phyloP scores from a whole-genome alignment of 305 asterid genomes.

The Solanum hybrid region DNA sequence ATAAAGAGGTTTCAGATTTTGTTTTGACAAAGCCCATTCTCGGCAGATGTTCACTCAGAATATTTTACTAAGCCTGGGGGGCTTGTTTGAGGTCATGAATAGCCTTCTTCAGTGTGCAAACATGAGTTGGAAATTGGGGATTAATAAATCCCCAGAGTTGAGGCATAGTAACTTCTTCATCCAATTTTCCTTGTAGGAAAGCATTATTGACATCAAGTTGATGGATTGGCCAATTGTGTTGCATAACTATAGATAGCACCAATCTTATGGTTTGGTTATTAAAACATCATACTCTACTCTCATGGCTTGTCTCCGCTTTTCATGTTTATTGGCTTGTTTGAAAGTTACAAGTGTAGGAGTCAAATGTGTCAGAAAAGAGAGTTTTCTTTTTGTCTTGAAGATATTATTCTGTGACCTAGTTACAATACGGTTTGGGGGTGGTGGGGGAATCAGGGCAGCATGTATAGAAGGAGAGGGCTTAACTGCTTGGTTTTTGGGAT shows the following conservation, averaged over 20 bases:
- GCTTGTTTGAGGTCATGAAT: neutral
- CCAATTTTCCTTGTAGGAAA: neutral
- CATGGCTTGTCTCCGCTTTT: neutral
- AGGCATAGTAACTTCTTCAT: neutral
- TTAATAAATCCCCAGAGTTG: neutral
- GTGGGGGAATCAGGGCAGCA: neutral
- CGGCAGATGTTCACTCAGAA: neutral
- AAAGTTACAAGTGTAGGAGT: neutral
- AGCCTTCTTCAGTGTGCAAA: neutral
- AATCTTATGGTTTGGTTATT: neutral
- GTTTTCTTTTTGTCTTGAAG: neutral
- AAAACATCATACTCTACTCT: neutral
- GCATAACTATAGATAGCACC: neutral
- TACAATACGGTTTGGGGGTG: neutral
- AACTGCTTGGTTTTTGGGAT: neutral
- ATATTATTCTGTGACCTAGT: neutral
- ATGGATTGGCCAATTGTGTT: neutral
- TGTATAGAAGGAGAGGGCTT: neutral
- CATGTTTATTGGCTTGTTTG: neutral
- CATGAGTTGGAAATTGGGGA: neutral
- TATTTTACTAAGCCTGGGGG: neutral
- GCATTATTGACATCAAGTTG: neutral
- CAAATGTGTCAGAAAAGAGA: neutral
- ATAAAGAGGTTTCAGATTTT: neutral
- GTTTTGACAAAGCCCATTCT: neutral